Evolutionary conservation across 495 filamentous ascomycete genomes (phyloP), one percentile per base, ranked within the genome.

Genomic region (Friedmanniomyces endolithicus): DNA sequence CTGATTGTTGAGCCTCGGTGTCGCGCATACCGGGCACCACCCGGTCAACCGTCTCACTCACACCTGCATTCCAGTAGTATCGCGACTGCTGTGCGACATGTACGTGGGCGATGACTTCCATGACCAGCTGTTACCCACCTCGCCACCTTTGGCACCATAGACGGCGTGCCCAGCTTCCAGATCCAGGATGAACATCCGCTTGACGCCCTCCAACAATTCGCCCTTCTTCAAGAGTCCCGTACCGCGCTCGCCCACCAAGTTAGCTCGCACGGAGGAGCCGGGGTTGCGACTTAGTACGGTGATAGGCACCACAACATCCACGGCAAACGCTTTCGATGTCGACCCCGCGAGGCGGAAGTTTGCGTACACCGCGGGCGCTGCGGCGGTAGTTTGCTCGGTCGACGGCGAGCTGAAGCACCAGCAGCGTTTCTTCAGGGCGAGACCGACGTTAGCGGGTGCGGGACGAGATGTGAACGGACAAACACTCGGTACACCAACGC

Each of bases 381-480:
- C 87, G n/a, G 92, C 86, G 17, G 87, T 98, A 0, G 77, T 97
- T n/a, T 85, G 87, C 9, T 79, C 85, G 55, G 71, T 95, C 24
- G 82, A 88, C 52, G 82, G 85, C 37, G 75, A 86, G 25, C 70
- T 77, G 27, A 78, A 80, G 33, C 75, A 88, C 56, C 79, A 75
- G 43, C 94, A 98, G 66, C 82, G 88, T 48, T 94, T 96, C 67
- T 96, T 88, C 71, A 77, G 88, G 67, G 94, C 90, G 29, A 77
- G 86, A 45, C 92, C 92, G 11, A 85, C 84, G 22, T 83, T 84
- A 12, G 71, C 81, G 35, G 83, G 87, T 44, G 68, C 86, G 50
- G 78, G 66, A 24, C 27, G 48, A 25, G 56, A 73, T 67, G 44
- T 61, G 75, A 34, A 43, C 27, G 43, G 45, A 27, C 44, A 47